phyloP scores from a whole-genome alignment of 352 stramenopile genomes.

The Phytophthora vignae region DNA sequence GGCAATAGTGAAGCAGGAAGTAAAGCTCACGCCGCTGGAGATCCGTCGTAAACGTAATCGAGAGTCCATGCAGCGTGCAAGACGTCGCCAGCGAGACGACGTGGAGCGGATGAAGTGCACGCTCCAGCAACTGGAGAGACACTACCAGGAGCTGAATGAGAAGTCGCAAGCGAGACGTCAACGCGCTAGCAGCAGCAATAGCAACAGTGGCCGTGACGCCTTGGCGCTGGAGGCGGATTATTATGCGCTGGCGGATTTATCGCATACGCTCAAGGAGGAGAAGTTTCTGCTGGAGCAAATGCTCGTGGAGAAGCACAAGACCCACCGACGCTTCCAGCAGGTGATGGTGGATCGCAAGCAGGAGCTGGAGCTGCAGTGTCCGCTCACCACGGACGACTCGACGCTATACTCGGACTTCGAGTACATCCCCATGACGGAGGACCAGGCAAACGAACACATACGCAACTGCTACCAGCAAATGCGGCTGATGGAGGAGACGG shows the following conservation, averaged over 20 bases:
- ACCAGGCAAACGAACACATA: slow-evolving; percentile 60
- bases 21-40: slow-evolving; percentile 52
- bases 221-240: slow-evolving; percentile 54
- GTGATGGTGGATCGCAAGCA: slow-evolving; percentile 60
- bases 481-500: slow-evolving; percentile 54
- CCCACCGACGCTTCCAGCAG: slow-evolving; percentile 50
- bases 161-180: slow-evolving; percentile 37
- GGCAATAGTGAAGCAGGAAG: slow-evolving; percentile 32
- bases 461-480: slow-evolving; percentile 69
- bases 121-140: slow-evolving; percentile 51
- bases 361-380: slow-evolving; percentile 55
- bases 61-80: slow-evolving; percentile 63
- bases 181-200: slow-evolving; percentile 22
- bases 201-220: slow-evolving; percentile 9
- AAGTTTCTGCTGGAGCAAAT: slow-evolving; percentile 65
- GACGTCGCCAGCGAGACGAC: slow-evolving; percentile 55
- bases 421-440: slow-evolving; percentile 62
- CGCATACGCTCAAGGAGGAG: slow-evolving; percentile 64
- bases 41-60: slow-evolving; percentile 63
- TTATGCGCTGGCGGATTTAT: slow-evolving; percentile 59
- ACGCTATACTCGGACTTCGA: slow-evolving; percentile 52
- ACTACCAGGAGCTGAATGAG: slow-evolving; percentile 55
- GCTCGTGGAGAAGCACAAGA: slow-evolving; percentile 61
- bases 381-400: slow-evolving; percentile 38
- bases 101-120: slow-evolving; percentile 59